Conservation (phyloP, 2,329 filamentous ascomycete species). For the Coniochaeta pulveracea region DNA sequence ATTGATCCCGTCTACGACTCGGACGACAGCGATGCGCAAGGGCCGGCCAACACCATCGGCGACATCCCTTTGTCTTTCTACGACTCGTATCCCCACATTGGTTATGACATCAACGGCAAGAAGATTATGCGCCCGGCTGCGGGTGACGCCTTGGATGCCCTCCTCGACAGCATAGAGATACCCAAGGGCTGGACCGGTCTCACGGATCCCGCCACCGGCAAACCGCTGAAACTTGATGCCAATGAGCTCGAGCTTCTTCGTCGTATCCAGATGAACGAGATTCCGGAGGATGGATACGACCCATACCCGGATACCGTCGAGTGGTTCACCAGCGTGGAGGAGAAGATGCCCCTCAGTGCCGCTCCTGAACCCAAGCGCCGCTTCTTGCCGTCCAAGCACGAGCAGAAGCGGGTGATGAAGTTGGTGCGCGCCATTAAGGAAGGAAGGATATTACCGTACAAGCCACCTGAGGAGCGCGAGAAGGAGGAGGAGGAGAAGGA, state of each 20-base stretch:
- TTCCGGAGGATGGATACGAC: constrained; percentile 80
- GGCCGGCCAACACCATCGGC: constrained; percentile 81
- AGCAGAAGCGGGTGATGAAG: constrained; percentile 94
- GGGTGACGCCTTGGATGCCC: constrained; percentile 82
- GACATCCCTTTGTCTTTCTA: constrained; percentile 92
- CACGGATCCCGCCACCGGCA: constrained; percentile 87
- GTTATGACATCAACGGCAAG: constrained; percentile 98
- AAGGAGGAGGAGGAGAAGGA: constrained; percentile 63
- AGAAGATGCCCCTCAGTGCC: constrained; percentile 89
- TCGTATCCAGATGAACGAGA: constrained; percentile 79
- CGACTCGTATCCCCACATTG: constrained; percentile 95
- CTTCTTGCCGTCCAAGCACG: constrained; percentile 93
- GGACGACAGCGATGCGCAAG: constrained; percentile 79
- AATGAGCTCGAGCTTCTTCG: constrained; percentile 84
- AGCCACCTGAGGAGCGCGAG: constrained; percentile 54
- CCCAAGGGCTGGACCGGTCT: constrained; percentile 96
- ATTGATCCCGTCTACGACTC: constrained; percentile 94
- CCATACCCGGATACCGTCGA: constrained; percentile 89
- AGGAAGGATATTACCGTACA: constrained; percentile 86
- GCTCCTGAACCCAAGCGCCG: constrained; percentile 93
- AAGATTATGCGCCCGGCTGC: constrained; percentile 94
- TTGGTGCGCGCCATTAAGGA: constrained; percentile 92
- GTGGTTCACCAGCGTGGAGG: constrained; percentile 83
- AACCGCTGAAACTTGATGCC: constrained; percentile 75
- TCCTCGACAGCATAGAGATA: constrained; percentile 92